Evolutionary conservation across 129 eudicot species (phyloP).

Genomic region (Calendula officinalis): DNA sequence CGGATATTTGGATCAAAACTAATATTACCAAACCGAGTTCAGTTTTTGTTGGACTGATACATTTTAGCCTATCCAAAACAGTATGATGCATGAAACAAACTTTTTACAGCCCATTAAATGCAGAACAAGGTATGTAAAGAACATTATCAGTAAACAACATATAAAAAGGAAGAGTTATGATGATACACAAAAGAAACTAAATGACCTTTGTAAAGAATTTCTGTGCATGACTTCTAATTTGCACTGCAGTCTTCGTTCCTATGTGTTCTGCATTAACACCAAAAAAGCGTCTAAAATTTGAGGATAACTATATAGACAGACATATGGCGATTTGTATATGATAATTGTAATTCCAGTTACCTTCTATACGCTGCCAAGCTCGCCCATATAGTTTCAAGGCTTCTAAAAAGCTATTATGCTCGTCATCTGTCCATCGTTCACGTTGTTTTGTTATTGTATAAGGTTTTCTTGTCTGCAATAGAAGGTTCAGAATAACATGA

Average conservation of each 20-base stretch:
- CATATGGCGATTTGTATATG: not conserved
- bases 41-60: no score
- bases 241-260: conserved; percentile 99
- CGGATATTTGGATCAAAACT: no score
- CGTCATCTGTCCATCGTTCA: conserved; percentile 98
- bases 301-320: not conserved
- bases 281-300: conserved; percentile 31
- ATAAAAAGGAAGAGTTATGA: no score
- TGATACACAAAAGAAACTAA: not conserved
- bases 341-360: conserved; percentile 30
- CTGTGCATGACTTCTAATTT: conserved; percentile 99
- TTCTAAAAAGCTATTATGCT: conserved; percentile 88
- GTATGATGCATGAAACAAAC: not conserved
- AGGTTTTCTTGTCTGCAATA: conserved; percentile 77
- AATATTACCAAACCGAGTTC: no score
- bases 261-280: conserved; percentile 83
- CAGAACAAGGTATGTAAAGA: not conserved
- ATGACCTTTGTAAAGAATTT: conserved; percentile 97
- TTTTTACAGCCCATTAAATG: conserved; percentile 11
- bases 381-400: conserved; percentile 96
- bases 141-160: no score
- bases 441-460: conserved; percentile 98
- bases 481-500: not conserved
- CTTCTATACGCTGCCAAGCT: conserved; percentile 99
- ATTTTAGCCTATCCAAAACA: not conserved